Conservation (phyloP, 1,284 basidiomycete species). For the Rhodotorula sp. region DNA sequence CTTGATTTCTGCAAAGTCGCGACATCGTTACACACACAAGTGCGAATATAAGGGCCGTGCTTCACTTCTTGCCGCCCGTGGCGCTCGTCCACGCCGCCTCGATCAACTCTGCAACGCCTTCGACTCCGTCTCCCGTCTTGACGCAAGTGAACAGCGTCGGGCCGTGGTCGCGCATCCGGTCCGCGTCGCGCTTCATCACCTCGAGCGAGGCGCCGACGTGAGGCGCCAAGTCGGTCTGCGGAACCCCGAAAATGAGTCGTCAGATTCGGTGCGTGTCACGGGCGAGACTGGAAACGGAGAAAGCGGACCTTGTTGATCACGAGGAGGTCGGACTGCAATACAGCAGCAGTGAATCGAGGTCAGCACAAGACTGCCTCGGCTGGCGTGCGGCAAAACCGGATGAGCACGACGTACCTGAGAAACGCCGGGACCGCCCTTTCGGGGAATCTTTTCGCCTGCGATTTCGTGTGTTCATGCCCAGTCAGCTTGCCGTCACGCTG, state of each 20-base stretch:
- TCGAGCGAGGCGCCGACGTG: constrained; percentile 89
- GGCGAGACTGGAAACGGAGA: not conserved
- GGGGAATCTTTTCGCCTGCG: constrained; percentile 84
- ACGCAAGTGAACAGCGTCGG: constrained; percentile 91
- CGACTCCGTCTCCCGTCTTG: constrained; percentile 73
- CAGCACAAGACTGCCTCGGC: not conserved
- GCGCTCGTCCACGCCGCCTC: constrained; percentile 73
- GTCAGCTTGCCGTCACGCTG: not conserved
- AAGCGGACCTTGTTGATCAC: constrained; percentile 83
- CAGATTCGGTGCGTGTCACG: not conserved
- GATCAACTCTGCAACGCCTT: constrained; percentile 78
- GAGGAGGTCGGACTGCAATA: constrained; percentile 77
- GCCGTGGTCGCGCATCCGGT: constrained; percentile 87
- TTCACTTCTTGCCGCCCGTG: constrained; percentile 27
- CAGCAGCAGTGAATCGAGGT: not conserved
- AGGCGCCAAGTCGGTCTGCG: constrained; percentile 83
- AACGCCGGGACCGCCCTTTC: constrained; percentile 96
- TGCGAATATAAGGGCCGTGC: not conserved
- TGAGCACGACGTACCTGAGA: constrained; percentile 54
- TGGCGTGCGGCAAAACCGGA: not conserved
- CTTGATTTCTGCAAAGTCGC: no score
- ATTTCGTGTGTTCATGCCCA: not conserved
- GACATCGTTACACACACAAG: no score
- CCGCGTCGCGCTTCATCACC: constrained; percentile 92
- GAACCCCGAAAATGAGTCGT: not conserved